Evolutionary conservation across 2,329 filamentous ascomycete species (phyloP).

Genomic region (Fusarium caatingaense): DNA sequence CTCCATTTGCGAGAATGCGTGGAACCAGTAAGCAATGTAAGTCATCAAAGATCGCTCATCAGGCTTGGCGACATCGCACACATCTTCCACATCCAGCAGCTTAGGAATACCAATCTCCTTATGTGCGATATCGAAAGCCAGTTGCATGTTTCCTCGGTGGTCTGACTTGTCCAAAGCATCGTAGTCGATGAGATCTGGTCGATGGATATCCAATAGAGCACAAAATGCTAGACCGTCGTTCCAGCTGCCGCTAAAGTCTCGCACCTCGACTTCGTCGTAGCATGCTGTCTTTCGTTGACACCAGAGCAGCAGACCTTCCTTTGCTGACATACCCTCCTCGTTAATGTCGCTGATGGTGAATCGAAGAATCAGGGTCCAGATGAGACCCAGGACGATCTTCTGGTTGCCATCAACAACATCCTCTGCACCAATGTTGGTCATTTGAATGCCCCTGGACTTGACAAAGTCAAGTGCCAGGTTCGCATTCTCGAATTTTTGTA

Average conservation of each 20-base stretch:
- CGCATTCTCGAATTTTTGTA: slow-evolving; percentile 98
- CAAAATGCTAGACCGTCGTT: slow-evolving; percentile 98
- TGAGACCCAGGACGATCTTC: slow-evolving; percentile 96
- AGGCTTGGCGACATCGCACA: slow-evolving; percentile 94
- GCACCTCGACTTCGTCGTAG: slow-evolving; percentile 95
- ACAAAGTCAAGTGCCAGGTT: slow-evolving; percentile 96
- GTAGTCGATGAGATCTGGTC: slow-evolving; percentile 96
- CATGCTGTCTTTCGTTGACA: slow-evolving; percentile 98
- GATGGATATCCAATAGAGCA: slow-evolving; percentile 94
- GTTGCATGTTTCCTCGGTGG: slow-evolving; percentile 95
- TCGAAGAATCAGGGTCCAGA: slow-evolving; percentile 97
- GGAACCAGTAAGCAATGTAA: slow-evolving; percentile 99
- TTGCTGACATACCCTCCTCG: slow-evolving; percentile 96
- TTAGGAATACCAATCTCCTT: slow-evolving; percentile 98
- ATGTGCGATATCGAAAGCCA: slow-evolving; percentile 95
- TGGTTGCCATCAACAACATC: slow-evolving; percentile 98
- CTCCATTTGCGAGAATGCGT: slow-evolving; percentile 99
- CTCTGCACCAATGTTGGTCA: slow-evolving; percentile 98
- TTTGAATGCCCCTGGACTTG: slow-evolving; percentile 88
- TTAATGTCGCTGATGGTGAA: slow-evolving; percentile 99
- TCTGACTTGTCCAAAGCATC: slow-evolving; percentile 94
- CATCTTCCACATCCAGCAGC: slow-evolving; percentile 95
- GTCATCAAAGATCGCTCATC: slow-evolving; percentile 99
- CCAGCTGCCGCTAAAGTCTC: slow-evolving; percentile 96
- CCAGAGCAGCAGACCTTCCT: slow-evolving; percentile 94